Evolutionary conservation across 768 basidiomycete species (phyloP), one percentile per base, ranked within the genome.

Genomic region (Termitomyces sp.): DNA sequence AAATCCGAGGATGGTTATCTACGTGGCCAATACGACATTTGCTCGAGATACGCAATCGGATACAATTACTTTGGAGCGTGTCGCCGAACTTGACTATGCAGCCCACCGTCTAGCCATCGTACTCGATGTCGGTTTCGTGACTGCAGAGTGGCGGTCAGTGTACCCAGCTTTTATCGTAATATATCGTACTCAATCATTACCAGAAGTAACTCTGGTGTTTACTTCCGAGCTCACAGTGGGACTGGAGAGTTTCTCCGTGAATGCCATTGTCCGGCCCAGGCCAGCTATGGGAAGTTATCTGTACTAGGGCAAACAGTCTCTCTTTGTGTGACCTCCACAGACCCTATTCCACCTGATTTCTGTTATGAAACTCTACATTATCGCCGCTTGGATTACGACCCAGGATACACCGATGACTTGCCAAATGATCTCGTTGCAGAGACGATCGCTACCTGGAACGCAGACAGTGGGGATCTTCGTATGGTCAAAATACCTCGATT

Each of bases 221-320:
- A 52, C 15, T 60, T 60, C 20, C 52, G 59, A 55, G 59, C 52
- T 45, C 50, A 60, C 52, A 47, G 45, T 15, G 32, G n/a, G 52
- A 54, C 59, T 45, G 59, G 59, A 48, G 52, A 60, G 45, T 52
- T 60, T 54, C 52, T 60, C 31, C 51, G 59, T 2, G 59, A 60
- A 46, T 17, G 43, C 17, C 32, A 53, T 37, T 60, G 50, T 60
- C 52, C 59, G 9, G 59, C 51, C 11, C n/a, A 60, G 47, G 58
- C 58, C 34, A 52, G 49, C 50, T 59, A 59, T 59, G 40, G 49
- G 10, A 14, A 43, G 1, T 34, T 59, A 52, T 59, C 50, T 42
- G 58, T 59, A 8, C 15, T 52, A n/a, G 50, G 50, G 29, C 5
- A 17, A 9, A 59, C 40, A 25, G 58, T 52, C 49, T 59, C 58